Conservation (phyloP, 768 basidiomycete species). For the Russula ochroleuca region DNA sequence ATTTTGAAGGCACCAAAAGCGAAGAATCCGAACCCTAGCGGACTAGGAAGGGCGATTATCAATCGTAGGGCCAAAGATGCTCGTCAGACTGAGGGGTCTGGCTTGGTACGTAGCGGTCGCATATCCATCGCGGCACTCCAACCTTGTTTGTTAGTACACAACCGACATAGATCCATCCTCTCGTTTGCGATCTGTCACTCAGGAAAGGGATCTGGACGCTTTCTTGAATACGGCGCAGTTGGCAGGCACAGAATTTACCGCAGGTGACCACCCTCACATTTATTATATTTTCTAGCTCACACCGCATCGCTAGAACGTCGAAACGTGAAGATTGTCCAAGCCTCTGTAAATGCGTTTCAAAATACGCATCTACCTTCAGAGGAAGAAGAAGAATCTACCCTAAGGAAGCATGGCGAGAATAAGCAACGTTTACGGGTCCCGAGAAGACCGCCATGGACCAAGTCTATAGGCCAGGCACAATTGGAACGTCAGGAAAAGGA, state of each 20-base stretch:
- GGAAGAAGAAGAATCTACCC: constrained; percentile 71
- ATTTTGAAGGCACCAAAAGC: constrained; percentile 49
- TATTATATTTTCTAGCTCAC: constrained; percentile 17
- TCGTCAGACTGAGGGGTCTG: constrained; percentile 53
- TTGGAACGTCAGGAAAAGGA: constrained; percentile 87
- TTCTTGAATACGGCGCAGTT: constrained; percentile 93
- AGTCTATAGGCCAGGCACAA: constrained; percentile 66
- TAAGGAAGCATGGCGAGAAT: constrained; percentile 72
- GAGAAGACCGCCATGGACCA: constrained; percentile 85
- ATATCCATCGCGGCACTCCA: not conserved
- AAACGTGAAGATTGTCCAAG: constrained; percentile 76
- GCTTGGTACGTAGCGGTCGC: constrained; percentile 48
- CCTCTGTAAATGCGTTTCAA: constrained; percentile 46
- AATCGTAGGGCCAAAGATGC: constrained; percentile 85
- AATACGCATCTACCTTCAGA: constrained; percentile 86
- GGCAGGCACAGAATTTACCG: constrained; percentile 93
- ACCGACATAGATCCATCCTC: constrained; percentile 65
- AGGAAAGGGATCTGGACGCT: constrained; percentile 93
- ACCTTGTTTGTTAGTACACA: constrained; percentile 50
- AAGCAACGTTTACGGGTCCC: constrained; percentile 79
- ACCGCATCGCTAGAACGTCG: constrained; percentile 52
- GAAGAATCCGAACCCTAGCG: constrained; percentile 65
- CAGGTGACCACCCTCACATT: constrained; percentile 48
- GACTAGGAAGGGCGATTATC: constrained; percentile 92
- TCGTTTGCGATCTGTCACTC: constrained; percentile 86